phyloP scores from a whole-genome alignment of 257 asterid species.

The Lycium ferocissimum region DNA sequence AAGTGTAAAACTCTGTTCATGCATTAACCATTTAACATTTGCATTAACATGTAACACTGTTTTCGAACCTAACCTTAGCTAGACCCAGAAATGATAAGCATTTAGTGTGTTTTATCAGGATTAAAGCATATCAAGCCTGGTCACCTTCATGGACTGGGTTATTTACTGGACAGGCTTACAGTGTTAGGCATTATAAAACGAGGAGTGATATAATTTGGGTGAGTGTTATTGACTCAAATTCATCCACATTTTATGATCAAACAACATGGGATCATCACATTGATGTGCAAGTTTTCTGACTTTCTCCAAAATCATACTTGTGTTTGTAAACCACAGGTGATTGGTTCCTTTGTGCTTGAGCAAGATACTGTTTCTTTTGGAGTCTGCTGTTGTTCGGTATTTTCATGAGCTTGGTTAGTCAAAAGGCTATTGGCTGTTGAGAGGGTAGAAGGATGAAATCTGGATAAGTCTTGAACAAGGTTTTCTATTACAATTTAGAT shows the following conservation, averaged over 20 bases:
- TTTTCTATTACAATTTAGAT: not conserved
- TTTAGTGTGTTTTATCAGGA: not conserved
- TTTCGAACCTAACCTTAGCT: not conserved
- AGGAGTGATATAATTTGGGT: not conserved
- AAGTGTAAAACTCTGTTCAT: not conserved
- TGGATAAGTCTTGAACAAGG: not conserved
- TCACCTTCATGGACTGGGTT: not conserved
- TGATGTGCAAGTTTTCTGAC: not conserved
- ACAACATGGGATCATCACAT: not conserved
- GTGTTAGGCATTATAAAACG: not conserved
- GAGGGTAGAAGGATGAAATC: conserved; percentile 3
- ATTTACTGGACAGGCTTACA: not conserved
- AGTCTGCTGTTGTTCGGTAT: not conserved
- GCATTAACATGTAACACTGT: not conserved
- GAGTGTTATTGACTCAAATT: not conserved
- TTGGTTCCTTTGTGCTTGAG: not conserved
- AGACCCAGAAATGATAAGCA: not conserved
- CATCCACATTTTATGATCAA: not conserved
- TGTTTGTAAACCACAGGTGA: not conserved
- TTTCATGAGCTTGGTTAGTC: not conserved
- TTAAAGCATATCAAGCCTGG: not conserved
- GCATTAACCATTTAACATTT: not conserved
- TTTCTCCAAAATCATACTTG: not conserved
- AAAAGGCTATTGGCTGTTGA: not conserved
- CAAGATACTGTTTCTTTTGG: not conserved